Evolutionary conservation across 1,284 basidiomycete genomes (phyloP).

Genomic region (Tausonia pullulans): DNA sequence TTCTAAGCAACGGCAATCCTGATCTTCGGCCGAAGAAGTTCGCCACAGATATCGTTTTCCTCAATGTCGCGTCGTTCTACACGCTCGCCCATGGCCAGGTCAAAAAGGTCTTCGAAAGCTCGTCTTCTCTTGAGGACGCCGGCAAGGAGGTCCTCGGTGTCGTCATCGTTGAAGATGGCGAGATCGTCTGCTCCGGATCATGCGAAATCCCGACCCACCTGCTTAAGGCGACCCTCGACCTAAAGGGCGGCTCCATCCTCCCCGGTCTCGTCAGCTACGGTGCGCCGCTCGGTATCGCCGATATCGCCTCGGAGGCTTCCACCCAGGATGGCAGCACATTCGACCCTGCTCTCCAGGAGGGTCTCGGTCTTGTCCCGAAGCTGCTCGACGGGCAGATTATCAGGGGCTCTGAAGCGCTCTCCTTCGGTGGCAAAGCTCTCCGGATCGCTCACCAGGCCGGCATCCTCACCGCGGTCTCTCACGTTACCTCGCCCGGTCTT

Average conservation of each 20-base stretch:
- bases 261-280: constrained; percentile 34
- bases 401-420: background rate
- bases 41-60: constrained; percentile 25
- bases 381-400: background rate
- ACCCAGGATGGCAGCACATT: constrained; percentile 3
- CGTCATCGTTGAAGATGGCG: constrained; percentile 32
- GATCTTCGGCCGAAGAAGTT: constrained; percentile 21
- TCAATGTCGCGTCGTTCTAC: constrained; percentile 12
- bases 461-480: background rate
- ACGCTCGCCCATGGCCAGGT: background rate
- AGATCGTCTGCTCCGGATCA: constrained; percentile 27
- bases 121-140: background rate
- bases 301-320: background rate
- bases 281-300: constrained; percentile 1
- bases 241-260: constrained; percentile 30
- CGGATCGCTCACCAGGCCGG: background rate
- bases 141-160: background rate
- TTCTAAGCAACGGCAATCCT: constrained; percentile 30
- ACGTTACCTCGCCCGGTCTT: constrained; percentile 42
- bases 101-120: background rate
- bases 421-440: background rate
- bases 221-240: constrained; percentile 29
- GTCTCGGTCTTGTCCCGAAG: background rate
- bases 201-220: constrained; percentile 16
- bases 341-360: background rate